Base-by-base conservation (phyloP, 2,329 filamentous ascomycete genomes). In the Colletotrichum paranaense region DNA sequence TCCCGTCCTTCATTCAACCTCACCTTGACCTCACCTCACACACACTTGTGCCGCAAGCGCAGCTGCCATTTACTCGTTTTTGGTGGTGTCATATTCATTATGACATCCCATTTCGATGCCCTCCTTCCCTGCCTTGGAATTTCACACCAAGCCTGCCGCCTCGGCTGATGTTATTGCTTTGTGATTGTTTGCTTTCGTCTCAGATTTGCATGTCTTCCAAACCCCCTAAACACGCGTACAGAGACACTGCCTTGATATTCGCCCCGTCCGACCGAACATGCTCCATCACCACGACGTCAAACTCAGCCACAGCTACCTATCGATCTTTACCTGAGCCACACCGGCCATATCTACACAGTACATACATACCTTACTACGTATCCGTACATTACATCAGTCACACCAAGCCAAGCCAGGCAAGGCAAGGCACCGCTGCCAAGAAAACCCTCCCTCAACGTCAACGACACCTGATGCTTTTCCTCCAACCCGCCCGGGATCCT, bases 381-480 rank as follows among this genome's bases (percentile, higher is more conserved):
- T 30, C 30, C 30, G 8, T 30, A 30, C 30, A 30, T 57, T 19
- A 14, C 56, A 19, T 22, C 56, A 22, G 9, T 5, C 28, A 58
- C 26, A 9, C 7, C 19, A 32, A 5, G 49, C 32, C 49, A 52
- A 60, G 38, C 60, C 38, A 53, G 35, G 32, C 52, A n/a, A n/a
- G 19, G 42, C 42, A 69, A 56, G 53, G 59, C 53, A 69, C 38
- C 52, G 12, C n/a, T 38, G 66, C 59, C 59, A 64, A 69, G 70
- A 24, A 42, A 28, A 42, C 38, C 55, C 22, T 59, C 62, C 30
- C 58, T 68, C 38, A 62, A 69, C 70, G 24, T 69, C 26, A 73
- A 65, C 59, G 24, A 35, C 42, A 69, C 53, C 66, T 64, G 58
- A 72, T 53, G 32, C 35, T 42, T 22, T 12, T 24, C 19, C 16